Base-by-base conservation (phyloP, 2,329 filamentous ascomycete species). In the Beauveria asiatica region DNA sequence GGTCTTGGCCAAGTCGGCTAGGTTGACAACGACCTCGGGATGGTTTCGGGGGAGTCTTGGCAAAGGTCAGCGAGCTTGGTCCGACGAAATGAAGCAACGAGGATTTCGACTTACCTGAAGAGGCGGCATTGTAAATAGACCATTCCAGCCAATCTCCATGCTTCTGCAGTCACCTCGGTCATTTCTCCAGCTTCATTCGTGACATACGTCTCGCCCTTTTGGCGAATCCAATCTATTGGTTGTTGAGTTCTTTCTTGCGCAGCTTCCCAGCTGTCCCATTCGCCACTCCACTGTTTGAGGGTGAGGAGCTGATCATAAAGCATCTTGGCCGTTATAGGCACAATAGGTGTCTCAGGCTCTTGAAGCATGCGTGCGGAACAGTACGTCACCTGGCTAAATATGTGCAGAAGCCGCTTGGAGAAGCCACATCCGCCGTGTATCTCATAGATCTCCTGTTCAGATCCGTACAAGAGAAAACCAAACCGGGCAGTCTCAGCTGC, bases 351-450 rank as follows among this genome's bases (percentile, higher is more conserved):
- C 17, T 69, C 67, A 1, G 65, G 67, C 19, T 74, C 70, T 51
- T 75, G 72, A 37, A 68, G 65, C 30, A 74, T 54, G 11, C 70
- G 67, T 5, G 73, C 69, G 21, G 73, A 67, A 41, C 72, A 69
- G 57, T 72, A 72, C 5, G 74, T 75, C 37, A 76, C 70, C 49
- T 74, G 72, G 45, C 71, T 72, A 46, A 76, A 67, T 11, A 65
- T 67, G 51, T 75, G 70, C 23, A 76, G 67, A 4, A 76, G 65
- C 45, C 70, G 73, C 56, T 73, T 75, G 0, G 74, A 76, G 59
- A 76, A 76, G 10, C 74, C 74, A 51, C 74, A 76, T 0, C 73
- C 74, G 9, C 74, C 74, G 50, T 76, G 74, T 4, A 76, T 74
- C 56, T 75, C 68, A 39, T 69, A 70, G 62, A 72, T 70, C 11